Evolutionary conservation across 2,329 filamentous ascomycete species (phyloP).

Genomic region (Decorospora gaudefroyi): DNA sequence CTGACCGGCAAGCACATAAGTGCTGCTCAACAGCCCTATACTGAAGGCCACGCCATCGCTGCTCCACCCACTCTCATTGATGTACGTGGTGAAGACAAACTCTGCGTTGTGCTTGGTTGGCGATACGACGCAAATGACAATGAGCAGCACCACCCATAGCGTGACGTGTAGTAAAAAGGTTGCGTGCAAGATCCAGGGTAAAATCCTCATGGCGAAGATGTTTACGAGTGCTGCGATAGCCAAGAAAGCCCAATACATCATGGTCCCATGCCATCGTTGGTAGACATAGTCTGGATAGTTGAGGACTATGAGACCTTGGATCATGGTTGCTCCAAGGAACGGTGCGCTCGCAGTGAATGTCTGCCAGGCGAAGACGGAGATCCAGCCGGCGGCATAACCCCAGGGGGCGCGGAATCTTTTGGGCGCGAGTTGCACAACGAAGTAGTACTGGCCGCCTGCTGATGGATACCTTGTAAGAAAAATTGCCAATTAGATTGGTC

Average conservation of each 20-base stretch:
- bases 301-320: conserved; percentile 38
- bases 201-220: conserved; percentile 46
- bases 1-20: conserved; percentile 28
- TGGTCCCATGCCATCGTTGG: conserved; percentile 53
- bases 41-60: conserved; percentile 48
- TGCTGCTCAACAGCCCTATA: conserved; percentile 41
- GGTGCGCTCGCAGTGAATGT: conserved; percentile 30
- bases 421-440: conserved; percentile 8
- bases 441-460: conserved; percentile 12
- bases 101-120: conserved; percentile 43
- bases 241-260: conserved; percentile 43
- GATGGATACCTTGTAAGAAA: conserved; percentile 8
- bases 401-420: not conserved
- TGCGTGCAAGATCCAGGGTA: conserved; percentile 38
- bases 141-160: conserved; percentile 55
- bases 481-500: not conserved
- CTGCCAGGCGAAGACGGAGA: conserved; percentile 47
- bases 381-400: conserved; percentile 7
- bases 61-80: conserved; percentile 50
- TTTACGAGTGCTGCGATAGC: conserved; percentile 53
- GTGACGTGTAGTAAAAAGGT: conserved; percentile 52
- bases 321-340: conserved; percentile 26
- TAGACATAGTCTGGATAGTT: conserved; percentile 44
- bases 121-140: conserved; percentile 51
- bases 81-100: conserved; percentile 52